These are phyloP conservation scores for Clarireedia homoeocarpa DNA, from an alignment of 2,329 filamentous ascomycete genomes.

Conservation along the genomic window DNA sequence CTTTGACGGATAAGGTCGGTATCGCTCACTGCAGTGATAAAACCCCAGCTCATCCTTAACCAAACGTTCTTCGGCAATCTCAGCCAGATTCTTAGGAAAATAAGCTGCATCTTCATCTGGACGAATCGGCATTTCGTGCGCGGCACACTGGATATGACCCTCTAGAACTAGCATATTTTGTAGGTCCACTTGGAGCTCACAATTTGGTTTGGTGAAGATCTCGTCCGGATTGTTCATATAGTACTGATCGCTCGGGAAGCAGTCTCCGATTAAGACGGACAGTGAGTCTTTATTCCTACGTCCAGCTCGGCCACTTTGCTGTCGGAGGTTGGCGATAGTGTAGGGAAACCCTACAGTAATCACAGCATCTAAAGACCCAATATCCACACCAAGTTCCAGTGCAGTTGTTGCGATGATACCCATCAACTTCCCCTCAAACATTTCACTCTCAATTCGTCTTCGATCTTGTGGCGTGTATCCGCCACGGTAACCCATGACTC, in stretches of 20 bases:
- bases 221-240: conserved; percentile 97
- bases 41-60: conserved; percentile 69
- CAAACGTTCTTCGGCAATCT: conserved; percentile 67
- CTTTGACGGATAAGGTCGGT: conserved; percentile 74
- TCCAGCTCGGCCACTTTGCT: conserved; percentile 90
- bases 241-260: conserved; percentile 85
- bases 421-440: conserved; percentile 92
- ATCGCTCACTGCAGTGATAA: conserved; percentile 84
- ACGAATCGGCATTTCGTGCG: conserved; percentile 88
- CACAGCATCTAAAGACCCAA: conserved; percentile 88
- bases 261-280: conserved; percentile 81
- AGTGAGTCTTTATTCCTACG: conserved; percentile 89
- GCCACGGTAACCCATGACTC: conserved; percentile 93
- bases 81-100: conserved; percentile 66
- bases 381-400: conserved; percentile 89
- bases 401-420: conserved; percentile 93
- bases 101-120: conserved; percentile 67
- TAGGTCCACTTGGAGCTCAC: conserved; percentile 84
- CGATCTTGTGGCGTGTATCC: conserved; percentile 91
- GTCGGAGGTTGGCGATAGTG: conserved; percentile 86
- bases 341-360: conserved; percentile 93
- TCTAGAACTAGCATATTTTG: conserved; percentile 85
- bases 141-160: conserved; percentile 91
- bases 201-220: conserved; percentile 86
- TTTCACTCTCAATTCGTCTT: conserved; percentile 81